Conservation (phyloP, 2,329 filamentous ascomycete genomes). For the Colletotrichum phormii region DNA sequence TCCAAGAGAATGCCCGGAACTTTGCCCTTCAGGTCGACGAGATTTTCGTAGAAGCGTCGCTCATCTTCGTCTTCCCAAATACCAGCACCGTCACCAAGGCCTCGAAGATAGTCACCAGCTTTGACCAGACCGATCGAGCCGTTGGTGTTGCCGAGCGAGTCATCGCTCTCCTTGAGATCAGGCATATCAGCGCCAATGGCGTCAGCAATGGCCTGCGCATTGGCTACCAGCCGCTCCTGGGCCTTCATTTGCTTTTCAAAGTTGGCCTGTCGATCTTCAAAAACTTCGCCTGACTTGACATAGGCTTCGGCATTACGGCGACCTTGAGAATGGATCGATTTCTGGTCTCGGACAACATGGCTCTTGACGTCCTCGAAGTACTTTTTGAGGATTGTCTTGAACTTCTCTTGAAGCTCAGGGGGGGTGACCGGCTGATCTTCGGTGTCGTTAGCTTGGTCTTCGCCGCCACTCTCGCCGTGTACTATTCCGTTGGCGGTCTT, state of each 20-base stretch:
- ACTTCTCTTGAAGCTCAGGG: conserved; percentile 84
- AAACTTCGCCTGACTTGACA: conserved; percentile 97
- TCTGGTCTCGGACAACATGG: conserved; percentile 91
- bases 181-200: conserved; percentile 93
- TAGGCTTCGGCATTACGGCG: conserved; percentile 98
- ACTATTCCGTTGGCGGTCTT: conserved; percentile 49
- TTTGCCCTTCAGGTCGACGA: conserved; percentile 94
- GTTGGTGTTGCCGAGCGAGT: conserved; percentile 72
- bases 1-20: conserved; percentile 94
- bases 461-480: conserved; percentile 14
- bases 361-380: conserved; percentile 95
- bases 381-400: conserved; percentile 84
- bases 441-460: conserved; percentile 50
- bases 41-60: conserved; percentile 95
- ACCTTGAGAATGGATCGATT: conserved; percentile 85
- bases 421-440: conserved; percentile 77
- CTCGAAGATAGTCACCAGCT: conserved; percentile 90
- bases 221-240: conserved; percentile 89
- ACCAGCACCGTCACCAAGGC: conserved; percentile 88
- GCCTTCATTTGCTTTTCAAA: conserved; percentile 94
- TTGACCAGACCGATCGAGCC: conserved; percentile 93
- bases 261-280: conserved; percentile 95
- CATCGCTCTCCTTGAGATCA: conserved; percentile 86
- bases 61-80: conserved; percentile 99
- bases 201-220: conserved; percentile 92